These are phyloP conservation scores for Cystobasidiaceae sp. DNA, from an alignment of 1,284 basidiomycete species.

Conservation along the genomic window DNA sequence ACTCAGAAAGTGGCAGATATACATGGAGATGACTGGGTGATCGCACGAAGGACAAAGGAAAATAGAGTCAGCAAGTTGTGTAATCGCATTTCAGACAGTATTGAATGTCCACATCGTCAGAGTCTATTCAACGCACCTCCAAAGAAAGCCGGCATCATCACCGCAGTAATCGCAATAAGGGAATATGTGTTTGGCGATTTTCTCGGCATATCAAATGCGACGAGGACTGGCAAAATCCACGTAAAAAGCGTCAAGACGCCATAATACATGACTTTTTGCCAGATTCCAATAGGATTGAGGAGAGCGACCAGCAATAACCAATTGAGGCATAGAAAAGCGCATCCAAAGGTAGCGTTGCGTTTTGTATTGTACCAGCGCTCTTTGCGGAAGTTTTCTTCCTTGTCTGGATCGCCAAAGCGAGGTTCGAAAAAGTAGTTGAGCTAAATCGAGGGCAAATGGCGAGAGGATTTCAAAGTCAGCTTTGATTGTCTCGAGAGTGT, in stretches of 20 bases:
- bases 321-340: conserved; percentile 58
- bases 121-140: too few species aligned
- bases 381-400: conserved; percentile 12
- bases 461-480: background rate
- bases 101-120: too few species aligned
- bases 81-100: too few species aligned
- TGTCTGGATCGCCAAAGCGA: conserved; percentile 5
- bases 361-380: conserved; percentile 13
- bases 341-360: conserved; percentile 53
- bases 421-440: conserved; percentile 13
- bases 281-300: conserved; percentile 2
- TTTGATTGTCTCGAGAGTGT: background rate
- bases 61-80: conserved; percentile 52
- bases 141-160: too few species aligned
- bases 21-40: background rate
- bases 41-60: conserved; percentile 49
- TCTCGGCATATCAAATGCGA: conserved; percentile 64
- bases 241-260: conserved; percentile 51
- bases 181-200: conserved; percentile 49
- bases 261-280: conserved; percentile 45
- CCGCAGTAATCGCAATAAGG: too few species aligned
- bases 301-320: conserved; percentile 54
- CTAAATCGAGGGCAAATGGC: conserved; percentile 2
- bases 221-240: conserved; percentile 53
- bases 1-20: background rate